Evolutionary conservation across 768 basidiomycete genomes (phyloP), one percentile per base, ranked within the genome.

Genomic region (Rhodotorula diobovata): DNA sequence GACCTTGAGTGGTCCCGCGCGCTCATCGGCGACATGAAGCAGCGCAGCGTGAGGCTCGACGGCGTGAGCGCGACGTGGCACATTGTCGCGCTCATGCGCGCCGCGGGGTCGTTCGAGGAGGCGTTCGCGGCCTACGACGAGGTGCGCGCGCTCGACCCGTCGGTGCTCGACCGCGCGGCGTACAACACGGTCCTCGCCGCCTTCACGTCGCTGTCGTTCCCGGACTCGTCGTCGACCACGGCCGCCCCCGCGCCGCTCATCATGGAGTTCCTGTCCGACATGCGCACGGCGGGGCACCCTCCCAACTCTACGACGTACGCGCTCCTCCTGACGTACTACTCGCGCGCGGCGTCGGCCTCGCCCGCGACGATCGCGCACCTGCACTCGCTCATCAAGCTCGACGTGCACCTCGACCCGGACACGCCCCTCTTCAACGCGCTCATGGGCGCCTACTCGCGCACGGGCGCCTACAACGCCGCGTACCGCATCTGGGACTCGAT

Each of bases 371-470:
- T 88, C 53, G 85, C 86, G 34, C 85, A 87, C 16, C 83, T 88
- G 15, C 91, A 94, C 79, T 86, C 89, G 69, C 82, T 86, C 66
- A 83, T 95, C 77, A 88, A 87, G n/a, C 83, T 93, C 53, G 91
- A 93, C 77, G 83, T 88, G 23, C 84, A 86, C n/a, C 81, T 93
- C 67, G 84, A 87, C 16, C 89, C 91, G 5, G 88, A 92, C 74
- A 80, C 82, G 21, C 80, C 82, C 6, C 83, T 92, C 21, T 88
- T 89, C 85, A 94, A 93, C 78, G 86, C 90, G 76, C 82, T 96
- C 71, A 91, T 96, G 89, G 86, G 91, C 79, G 87, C 90, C 1
- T 97, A 94, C 80, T 87, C 90, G 76, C 87, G 87, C n/a, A 83
- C 88, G 14, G 87, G 86, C 10, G 87, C 86, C 69, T 89, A 88